Evolutionary conservation across 257 asterid species (phyloP), one percentile per base, ranked within the genome.

Genomic region (Ehretia macrophylla): DNA sequence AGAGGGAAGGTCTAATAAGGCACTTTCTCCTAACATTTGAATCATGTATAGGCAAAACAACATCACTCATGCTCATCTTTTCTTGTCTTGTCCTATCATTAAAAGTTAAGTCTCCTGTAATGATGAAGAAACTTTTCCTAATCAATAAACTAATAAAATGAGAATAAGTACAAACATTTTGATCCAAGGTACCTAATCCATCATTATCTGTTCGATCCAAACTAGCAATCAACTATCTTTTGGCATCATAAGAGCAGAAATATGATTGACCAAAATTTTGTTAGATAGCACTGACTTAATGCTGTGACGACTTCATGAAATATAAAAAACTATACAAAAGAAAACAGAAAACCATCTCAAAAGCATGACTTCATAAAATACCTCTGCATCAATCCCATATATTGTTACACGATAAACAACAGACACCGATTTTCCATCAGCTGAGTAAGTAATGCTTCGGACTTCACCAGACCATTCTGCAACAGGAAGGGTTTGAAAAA

Each of bases 311-410:
- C 10, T 47, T 14, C 35, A 51, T 20, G 35, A 32, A n/a, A 49
- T 22, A 8, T n/a, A 40, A 11, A 48, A 8, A 11, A 10, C 10
- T 22, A 40, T 6, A 55, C 44, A 40, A 27, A 13, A 35, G 50
- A 17, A 39, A 19, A 8, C 0, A 60, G n/a, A 13, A 27, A 40
- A 23, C 38, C 59, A 16, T 23, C 23, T 17, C 27, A 40, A 59
- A 51, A 50, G 23, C 21, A 56, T 17, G 47, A 48, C 16, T 55
- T 13, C 50, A 45, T n/a, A 20, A 27, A 23, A 66, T 80, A 86
- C 98, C 98, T 91, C 96, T 8, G 98, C 94, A 75, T 85, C 98
- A 63, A 90, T 85, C 66, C 96, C 96, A 71, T 87, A 87, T 32
- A 91, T 77, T 19, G 92, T 91, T 6, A 90, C 87, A 23, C 96